Conservation (phyloP, 73 alveolate genomes). For the Loxodes magnus region DNA sequence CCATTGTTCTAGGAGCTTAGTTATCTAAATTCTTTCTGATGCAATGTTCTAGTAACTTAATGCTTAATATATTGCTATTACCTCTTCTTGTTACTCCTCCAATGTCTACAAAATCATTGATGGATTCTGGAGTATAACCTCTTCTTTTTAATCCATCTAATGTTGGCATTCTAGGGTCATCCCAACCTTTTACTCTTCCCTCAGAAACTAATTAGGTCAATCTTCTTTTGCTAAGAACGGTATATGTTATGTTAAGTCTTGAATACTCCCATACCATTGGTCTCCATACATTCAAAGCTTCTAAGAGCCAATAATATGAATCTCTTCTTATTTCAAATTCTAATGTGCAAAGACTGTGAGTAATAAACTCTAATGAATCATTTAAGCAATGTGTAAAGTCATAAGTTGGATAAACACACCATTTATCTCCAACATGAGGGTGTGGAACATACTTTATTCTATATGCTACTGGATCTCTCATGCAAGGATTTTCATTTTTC, state of each 20-base stretch:
- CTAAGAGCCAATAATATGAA: constrained; percentile 96
- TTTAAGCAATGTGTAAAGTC: constrained; percentile 94
- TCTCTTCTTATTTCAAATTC: constrained; percentile 98
- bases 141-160: constrained; percentile 93
- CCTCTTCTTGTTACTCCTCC: constrained; percentile 94
- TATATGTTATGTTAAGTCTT: constrained; percentile 88
- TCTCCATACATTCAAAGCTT: constrained; percentile 91
- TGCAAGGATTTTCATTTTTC: constrained; percentile 82
- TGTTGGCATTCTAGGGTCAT: constrained; percentile 95
- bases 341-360: constrained; percentile 94
- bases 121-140: constrained; percentile 95
- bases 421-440: constrained; percentile 96
- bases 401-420: constrained; percentile 98
- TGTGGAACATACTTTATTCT: constrained; percentile 92
- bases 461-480: constrained; percentile 98
- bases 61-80: constrained; percentile 81
- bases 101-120: constrained; percentile 86
- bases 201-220: constrained; percentile 69
- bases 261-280: constrained; percentile 98
- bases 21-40: constrained; percentile 86
- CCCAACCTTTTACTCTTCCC: constrained; percentile 89
- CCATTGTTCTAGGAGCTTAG: constrained; percentile 92
- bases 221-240: constrained; percentile 89
- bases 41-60: constrained; percentile 82
- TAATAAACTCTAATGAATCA: constrained; percentile 91